Conservation (phyloP, 2,329 filamentous ascomycete genomes). For the Sporothrix euskadiensis region DNA sequence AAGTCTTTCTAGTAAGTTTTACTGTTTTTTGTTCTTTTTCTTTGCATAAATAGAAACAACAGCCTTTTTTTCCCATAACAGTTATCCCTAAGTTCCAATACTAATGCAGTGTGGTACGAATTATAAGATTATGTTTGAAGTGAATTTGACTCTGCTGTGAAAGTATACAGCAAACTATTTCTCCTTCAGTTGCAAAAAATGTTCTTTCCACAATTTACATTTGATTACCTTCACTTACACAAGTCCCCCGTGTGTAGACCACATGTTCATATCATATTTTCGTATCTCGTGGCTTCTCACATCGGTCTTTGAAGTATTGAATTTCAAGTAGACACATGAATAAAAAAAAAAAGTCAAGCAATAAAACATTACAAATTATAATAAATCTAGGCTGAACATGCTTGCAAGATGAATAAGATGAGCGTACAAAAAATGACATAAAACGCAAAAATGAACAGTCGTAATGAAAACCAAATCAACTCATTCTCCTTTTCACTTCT, state of each 20-base stretch:
- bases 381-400: constrained; percentile 5
- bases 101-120: not conserved
- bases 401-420: not conserved
- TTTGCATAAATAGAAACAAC: not conserved
- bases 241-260: too few species aligned
- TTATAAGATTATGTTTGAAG: too few species aligned
- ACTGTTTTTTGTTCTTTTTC: not conserved
- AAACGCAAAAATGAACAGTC: not conserved
- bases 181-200: too few species aligned
- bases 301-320: not conserved
- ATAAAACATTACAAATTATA: constrained; percentile 19
- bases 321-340: too few species aligned
- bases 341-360: not conserved
- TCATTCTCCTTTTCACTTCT: not conserved
- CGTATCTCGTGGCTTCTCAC: too few species aligned
- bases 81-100: too few species aligned
- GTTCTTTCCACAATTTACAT: too few species aligned
- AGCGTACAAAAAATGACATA: not conserved
- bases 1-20: not conserved
- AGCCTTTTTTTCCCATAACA: not conserved
- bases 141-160: too few species aligned
- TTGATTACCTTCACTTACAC: too few species aligned
- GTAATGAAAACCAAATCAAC: not conserved
- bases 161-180: too few species aligned
- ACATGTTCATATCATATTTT: too few species aligned